These are phyloP conservation scores for Diaporthe sp. DNA, from an alignment of 2,329 filamentous ascomycete genomes.

Conservation along the genomic window DNA sequence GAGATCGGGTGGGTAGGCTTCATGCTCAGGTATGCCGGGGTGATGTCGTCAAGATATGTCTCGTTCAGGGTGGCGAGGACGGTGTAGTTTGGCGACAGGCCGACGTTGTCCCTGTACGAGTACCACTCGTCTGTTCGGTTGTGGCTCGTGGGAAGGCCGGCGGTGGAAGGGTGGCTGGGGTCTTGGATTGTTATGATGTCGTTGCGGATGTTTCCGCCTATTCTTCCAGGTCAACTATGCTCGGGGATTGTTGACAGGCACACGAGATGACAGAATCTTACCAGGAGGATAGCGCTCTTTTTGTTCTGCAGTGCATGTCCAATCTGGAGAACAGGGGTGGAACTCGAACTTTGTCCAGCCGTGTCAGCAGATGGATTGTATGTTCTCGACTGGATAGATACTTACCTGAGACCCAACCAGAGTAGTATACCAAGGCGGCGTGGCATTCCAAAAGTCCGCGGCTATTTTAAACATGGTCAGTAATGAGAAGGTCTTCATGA, in stretches of 20 bases:
- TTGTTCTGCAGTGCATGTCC: slow-evolving; percentile 5
- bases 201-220: background rate
- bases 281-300: slow-evolving; percentile 10
- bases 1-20: slow-evolving; percentile 14
- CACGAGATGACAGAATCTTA: background rate
- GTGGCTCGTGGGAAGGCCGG: background rate
- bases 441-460: slow-evolving; percentile 7
- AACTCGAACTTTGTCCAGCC: background rate
- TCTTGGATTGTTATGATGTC: slow-evolving; percentile 8
- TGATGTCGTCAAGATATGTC: slow-evolving; percentile 24
- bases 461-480: background rate
- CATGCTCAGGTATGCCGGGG: slow-evolving; percentile 4
- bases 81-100: background rate
- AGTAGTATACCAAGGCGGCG: slow-evolving; percentile 8
- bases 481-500: background rate
- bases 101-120: slow-evolving; percentile 9
- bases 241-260: background rate
- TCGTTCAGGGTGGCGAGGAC: slow-evolving; percentile 15
- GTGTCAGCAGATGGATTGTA: background rate
- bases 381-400: background rate
- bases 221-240: background rate
- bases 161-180: background rate
- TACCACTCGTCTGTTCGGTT: slow-evolving; percentile 19
- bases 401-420: slow-evolving; percentile 15
- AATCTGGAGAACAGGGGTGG: slow-evolving; percentile 9